A percentile compares a stretch with the other conserved stretches of the same genome.
These are phyloP conservation scores for Botrytis hyacinthi DNA, from an alignment of 2,329 filamentous ascomycete species.

Conservation along the genomic window DNA sequence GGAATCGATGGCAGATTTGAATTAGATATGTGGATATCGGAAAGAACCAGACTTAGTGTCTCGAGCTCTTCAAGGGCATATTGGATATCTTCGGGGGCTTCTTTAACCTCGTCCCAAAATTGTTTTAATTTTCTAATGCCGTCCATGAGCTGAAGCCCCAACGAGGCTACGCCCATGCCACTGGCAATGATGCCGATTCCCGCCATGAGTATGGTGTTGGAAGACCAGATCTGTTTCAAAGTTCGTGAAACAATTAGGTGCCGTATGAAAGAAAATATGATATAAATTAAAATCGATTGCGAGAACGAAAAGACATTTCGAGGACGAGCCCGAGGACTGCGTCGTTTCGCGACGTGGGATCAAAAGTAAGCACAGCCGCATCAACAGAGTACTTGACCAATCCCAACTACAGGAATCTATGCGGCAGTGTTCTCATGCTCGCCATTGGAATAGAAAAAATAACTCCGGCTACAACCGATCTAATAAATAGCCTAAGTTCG, in stretches of 20 bases:
- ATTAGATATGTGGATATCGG: not conserved
- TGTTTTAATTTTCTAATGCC: not conserved
- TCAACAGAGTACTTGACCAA: not conserved
- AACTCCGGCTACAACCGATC: not conserved
- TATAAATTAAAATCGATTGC: not conserved
- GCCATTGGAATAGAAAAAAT: not conserved
- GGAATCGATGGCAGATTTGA: not conserved
- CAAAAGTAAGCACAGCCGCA: not conserved
- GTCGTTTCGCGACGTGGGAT: not conserved
- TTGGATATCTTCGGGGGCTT: constrained; percentile 3
- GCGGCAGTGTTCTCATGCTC: not conserved
- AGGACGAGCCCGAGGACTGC: not conserved
- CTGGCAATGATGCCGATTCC: not conserved
- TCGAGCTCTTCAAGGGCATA: constrained; percentile 1
- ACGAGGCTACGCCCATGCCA: not conserved
- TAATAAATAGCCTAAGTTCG: not conserved
- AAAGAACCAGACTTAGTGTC: not conserved
- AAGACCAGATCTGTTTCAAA: not conserved
- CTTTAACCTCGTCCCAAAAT: constrained; percentile 1
- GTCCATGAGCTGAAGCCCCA: not conserved
- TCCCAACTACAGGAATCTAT: not conserved
- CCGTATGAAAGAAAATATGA: not conserved
- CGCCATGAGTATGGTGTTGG: not conserved
- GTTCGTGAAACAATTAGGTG: not conserved
- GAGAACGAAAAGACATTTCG: not conserved